Percentiles rank a stretch among this genome's conserved stretches.
These are phyloP conservation scores for Pseudogymnoascus destructans DNA, from an alignment of 2,329 filamentous ascomycete genomes.

Conservation along the genomic window DNA sequence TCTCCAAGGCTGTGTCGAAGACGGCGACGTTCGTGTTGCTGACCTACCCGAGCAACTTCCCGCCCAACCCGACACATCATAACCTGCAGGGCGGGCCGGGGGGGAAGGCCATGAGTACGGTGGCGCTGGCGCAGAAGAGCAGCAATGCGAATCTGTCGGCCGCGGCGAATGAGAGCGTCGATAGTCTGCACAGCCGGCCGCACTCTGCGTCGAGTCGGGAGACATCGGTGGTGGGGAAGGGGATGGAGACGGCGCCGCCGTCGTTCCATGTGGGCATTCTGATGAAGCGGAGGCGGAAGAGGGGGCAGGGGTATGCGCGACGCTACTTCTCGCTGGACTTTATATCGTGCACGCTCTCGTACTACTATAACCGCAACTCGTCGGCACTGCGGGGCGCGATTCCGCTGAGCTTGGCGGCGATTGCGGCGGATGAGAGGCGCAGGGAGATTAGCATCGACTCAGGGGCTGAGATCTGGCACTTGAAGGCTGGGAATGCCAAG, in stretches of 20 bases:
- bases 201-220: slow-evolving; percentile 27
- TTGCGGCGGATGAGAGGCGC: slow-evolving; percentile 76
- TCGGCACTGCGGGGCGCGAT: slow-evolving; percentile 86
- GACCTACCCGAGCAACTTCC: slow-evolving; percentile 75
- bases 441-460: slow-evolving; percentile 95
- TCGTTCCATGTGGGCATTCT: slow-evolving; percentile 73
- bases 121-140: slow-evolving; percentile 11
- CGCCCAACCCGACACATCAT: slow-evolving; percentile 62
- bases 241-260: slow-evolving; percentile 30
- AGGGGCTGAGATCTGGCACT: slow-evolving; percentile 91
- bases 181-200: slow-evolving; percentile 45
- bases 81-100: slow-evolving; percentile 33
- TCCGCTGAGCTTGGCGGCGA: slow-evolving; percentile 77
- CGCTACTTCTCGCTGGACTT: slow-evolving; percentile 96
- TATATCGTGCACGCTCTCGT: slow-evolving; percentile 84
- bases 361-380: slow-evolving; percentile 90
- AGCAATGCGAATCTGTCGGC: background rate
- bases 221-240: slow-evolving; percentile 40
- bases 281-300: slow-evolving; percentile 82
- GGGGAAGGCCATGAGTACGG: slow-evolving; percentile 18
- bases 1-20: slow-evolving; percentile 90
- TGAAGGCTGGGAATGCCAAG: slow-evolving; percentile 66
- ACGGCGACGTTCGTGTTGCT: slow-evolving; percentile 88
- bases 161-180: slow-evolving; percentile 32
- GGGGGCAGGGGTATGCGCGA: slow-evolving; percentile 82